Percentiles rank a stretch among this genome's conserved stretches.
Evolutionary conservation across 179 eudicot species (phyloP).

Genomic region (Amaranthus tricolor): DNA sequence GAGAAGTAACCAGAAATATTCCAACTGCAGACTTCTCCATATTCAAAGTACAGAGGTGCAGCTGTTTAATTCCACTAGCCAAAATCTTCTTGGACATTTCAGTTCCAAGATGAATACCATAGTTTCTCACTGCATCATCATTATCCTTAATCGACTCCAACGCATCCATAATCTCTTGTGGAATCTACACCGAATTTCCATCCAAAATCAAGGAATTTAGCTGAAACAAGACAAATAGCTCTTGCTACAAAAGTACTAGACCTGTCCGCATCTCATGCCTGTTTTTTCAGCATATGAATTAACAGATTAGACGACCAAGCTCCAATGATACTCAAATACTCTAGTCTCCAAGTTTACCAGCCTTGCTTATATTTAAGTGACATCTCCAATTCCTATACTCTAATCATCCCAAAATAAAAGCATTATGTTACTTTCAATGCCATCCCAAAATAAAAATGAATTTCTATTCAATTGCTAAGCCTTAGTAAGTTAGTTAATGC

Average conservation of each 20-base stretch:
- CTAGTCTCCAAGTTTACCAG: background rate
- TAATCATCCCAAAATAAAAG: too few species aligned
- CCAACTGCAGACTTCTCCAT: constrained; percentile 99
- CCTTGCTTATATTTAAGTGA: background rate
- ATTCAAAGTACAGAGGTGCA: constrained; percentile 90
- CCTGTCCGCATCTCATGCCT: background rate
- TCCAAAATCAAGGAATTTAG: constrained; percentile 7
- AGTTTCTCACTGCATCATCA: constrained; percentile 94
- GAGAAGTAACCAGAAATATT: constrained; percentile 63
- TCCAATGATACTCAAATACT: background rate
- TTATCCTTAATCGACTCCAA: constrained; percentile 97
- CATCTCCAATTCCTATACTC: background rate
- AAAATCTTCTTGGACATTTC: constrained; percentile 99
- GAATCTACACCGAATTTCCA: constrained; percentile 50
- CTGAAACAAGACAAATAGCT: background rate
- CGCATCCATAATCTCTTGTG: constrained; percentile 79
- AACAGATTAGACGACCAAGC: background rate
- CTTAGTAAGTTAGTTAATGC: too few species aligned
- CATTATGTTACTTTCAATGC: too few species aligned
- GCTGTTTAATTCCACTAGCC: constrained; percentile 78
- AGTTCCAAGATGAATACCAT: constrained; percentile 95
- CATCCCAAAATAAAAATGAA: too few species aligned
- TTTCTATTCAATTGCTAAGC: too few species aligned
- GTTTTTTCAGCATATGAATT: background rate
- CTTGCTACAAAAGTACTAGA: too few species aligned